Evolutionary conservation across 176 grass and related monocot genomes (phyloP), one percentile per base, ranked within the genome.

Genomic region (Tuctoria greenei): DNA sequence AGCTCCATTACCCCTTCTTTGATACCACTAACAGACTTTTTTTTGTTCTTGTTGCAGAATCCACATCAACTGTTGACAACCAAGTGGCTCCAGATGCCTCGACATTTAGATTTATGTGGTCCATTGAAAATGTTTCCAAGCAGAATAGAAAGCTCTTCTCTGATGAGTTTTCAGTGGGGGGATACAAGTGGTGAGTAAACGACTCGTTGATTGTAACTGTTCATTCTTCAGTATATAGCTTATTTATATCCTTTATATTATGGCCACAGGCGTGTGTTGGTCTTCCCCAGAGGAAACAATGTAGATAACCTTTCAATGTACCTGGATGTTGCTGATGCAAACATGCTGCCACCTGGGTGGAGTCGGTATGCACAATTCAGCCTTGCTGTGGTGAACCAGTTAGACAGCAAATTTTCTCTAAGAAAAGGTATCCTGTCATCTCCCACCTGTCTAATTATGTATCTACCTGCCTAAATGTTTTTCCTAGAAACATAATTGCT

Each of bases 251-350:
- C 9, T 75, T 61, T 66, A 60, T 81, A 3, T 80, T 82, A 55
- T 85, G 23, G 13, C 84, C 1, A 39, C 74, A 93, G 91, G 91
- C 78, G 87, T 28, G 91, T 93, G 68, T 36, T 93, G 39, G 72
- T 90, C 40, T 93, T 93, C 49, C 91, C 91, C 8, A 85, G 62
- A 16, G 91, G 91, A 76, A 93, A 93, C 49, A 79, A 87, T 64
- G 81, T 79, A 52, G 70, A 87, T 17, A 26, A 51, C 36, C 82
- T 93, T 77, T 93, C 91, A 13, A 85, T 93, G 84, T 93, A 93
- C 60, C 74, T 93, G 27, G 87, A 90, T 85, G 81, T 85, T 73
- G 91, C 87, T 85, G 91, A 93, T 76, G 66, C 87, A 24, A 26
- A 45, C 55, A 21, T 37, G 31, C 64, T 87, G 69, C 84, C 87